Base-by-base conservation (phyloP, 179 eudicot genomes). In the Patellifolia procumbens region DNA sequence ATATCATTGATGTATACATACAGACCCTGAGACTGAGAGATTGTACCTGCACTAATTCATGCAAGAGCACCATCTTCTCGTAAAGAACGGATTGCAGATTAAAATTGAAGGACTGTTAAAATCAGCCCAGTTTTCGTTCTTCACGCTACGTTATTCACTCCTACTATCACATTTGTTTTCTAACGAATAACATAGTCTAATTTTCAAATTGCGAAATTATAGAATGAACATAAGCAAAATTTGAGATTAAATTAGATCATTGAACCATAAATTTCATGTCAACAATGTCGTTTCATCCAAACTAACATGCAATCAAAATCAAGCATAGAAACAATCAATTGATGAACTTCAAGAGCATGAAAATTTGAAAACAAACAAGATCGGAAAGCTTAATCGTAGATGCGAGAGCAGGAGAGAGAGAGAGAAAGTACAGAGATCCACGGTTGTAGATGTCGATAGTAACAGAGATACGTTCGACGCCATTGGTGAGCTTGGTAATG, bases 391-490 rank as follows among this genome's bases (percentile, higher is more conserved):
- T 48, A 60, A 43, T 22, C 3, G 5, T n/a, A 28, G 55, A 51
- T 37, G 19, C 24, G 11, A n/a, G 74, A 22, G 12, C 37, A 45
- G 24, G 2, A n/a, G 53, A 73, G 19, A 62, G n/a, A 49, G n/a
- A 69, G 22, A 43, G 22, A 64, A 20, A 35, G n/a, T 87, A 92
- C 97, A 84, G 80, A 75, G 85, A 91, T 89, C 97, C 96, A 46
- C 83, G 87, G 32, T 91, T 92, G 85, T 87, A 91, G 74, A 92
- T 65, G 53, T 92, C 90, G 60, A 92, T 84, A 24, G 91, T 78
- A 70, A 92, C 94, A 74, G 90, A 88, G 42, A 92, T 87, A 11
- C 90, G 90, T 70, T 92, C 96, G 59, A 76, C 71, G 66, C 94
- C 94, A 76, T 89, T 82, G 59, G 82, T 85, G 80, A 89, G 94